Evolutionary conservation across 2,329 filamentous ascomycete genomes (phyloP), one percentile per base, ranked within the genome.

Genomic region (Ploettnerulaceae sp.): DNA sequence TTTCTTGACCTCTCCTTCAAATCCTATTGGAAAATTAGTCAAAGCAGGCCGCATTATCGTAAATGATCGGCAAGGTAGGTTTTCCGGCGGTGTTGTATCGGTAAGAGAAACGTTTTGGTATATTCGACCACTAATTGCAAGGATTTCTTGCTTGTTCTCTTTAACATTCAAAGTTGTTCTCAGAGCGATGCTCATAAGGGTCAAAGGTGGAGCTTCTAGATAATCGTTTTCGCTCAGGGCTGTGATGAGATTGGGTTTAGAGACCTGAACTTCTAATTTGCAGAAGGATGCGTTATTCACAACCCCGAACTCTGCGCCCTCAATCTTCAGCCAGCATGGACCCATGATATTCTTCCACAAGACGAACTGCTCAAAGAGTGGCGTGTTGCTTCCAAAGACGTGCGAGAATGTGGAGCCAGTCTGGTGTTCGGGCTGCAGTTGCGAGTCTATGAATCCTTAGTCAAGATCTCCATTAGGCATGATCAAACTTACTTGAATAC

Each of bases 291-390:
- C 86, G 59, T 96, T 96, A 66, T 89, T 91, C 56, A 97, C 75
- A 5, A 85, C 74, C 14, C 77, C 76, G 63, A 95, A 96, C 64
- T 96, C 83, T 22, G 86, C 86, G 56, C 86, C 84, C 55, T 89
- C 78, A 45, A 98, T 93, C 63, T 84, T 90, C 35, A 98, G 77
- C 93, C 93, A 98, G 66, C 93, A 97, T 22, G 93, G 93, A 1
- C 93, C 93, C 91, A 96, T 98, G 58, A 98, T 87, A 63, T 95
- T 95, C 70, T 96, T 97, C 86, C 90, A 96, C 4, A 98, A 75
- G 15, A 98, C 93, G 63, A 98, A 98, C 59, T 98, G 93, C 67
- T 98, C 93, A 59, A 98, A 98, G 0, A 98, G 74, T 1, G 88
- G 82, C 0, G 93, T 98, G 65, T 93, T 95, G 47, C 86, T 85